Evolutionary conservation across 345 rosid species (phyloP).

Genomic region (Eucalyptus sp.): DNA sequence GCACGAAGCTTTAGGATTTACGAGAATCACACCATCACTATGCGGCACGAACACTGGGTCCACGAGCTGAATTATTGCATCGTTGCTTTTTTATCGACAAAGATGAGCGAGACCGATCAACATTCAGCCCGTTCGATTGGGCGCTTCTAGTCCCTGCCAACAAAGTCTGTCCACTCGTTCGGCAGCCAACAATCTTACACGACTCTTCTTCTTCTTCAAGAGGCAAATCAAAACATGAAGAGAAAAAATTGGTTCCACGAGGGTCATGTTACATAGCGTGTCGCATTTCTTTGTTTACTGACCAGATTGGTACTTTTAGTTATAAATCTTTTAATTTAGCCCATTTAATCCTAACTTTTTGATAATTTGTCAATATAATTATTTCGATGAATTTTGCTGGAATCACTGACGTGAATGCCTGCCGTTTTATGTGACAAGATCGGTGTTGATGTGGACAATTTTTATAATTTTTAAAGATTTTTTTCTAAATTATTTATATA

Average conservation of each 20-base stretch:
- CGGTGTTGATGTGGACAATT: rapidly evolving
- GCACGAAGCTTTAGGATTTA: neutral
- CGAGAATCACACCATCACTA: neutral
- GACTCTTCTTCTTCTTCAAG: neutral
- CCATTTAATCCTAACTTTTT: neutral
- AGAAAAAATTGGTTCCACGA: neutral
- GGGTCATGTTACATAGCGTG: neutral
- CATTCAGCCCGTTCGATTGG: neutral
- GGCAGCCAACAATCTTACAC: neutral
- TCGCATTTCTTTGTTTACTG: neutral
- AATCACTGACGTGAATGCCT: rapidly evolving
- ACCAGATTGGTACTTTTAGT: neutral
- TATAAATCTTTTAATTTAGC: rapidly evolving
- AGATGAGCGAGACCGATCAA: neutral
- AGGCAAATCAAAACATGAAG: neutral
- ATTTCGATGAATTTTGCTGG: rapidly evolving
- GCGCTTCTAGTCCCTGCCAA: neutral
- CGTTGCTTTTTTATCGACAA: neutral
- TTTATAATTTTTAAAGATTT: neutral
- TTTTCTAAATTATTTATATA: neutral
- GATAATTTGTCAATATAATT: neutral
- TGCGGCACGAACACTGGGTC: neutral
- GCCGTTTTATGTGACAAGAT: neutral
- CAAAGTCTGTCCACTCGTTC: neutral
- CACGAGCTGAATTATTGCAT: neutral